Conservation (phyloP, 1,139 yeast species). For the Saccharomycopsis crataegensis region DNA sequence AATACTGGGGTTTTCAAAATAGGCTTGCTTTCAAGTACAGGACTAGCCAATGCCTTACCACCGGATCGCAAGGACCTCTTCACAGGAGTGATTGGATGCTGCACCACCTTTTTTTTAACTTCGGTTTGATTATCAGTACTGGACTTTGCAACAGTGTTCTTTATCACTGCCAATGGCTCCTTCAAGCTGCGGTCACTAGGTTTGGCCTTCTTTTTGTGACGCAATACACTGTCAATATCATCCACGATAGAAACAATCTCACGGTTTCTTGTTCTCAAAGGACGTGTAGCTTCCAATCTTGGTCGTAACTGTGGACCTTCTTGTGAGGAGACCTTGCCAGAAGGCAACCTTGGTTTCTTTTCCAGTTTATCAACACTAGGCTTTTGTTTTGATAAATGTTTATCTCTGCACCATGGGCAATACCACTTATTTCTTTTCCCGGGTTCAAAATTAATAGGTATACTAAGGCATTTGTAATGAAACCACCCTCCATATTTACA, state of each 20-base stretch:
- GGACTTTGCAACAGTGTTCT: too few relatives aligned
- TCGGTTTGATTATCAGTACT: too few relatives aligned
- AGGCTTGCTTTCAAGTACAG: too few relatives aligned
- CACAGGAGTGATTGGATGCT: too few relatives aligned
- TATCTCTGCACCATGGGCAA: slow-evolving; percentile 12
- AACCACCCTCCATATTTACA: slow-evolving; percentile 18
- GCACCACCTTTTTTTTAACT: too few relatives aligned
- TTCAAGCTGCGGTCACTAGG: neutral
- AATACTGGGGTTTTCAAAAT: too few relatives aligned
- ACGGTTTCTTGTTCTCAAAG: too few relatives aligned
- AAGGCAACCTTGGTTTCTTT: too few relatives aligned
- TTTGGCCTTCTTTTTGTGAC: neutral
- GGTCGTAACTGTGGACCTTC: neutral
- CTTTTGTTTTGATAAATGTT: neutral
- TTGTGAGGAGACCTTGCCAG: neutral
- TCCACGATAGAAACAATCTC: neutral
- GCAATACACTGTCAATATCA: neutral
- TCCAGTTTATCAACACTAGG: neutral
- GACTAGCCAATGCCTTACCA: too few relatives aligned
- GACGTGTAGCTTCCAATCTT: too few relatives aligned
- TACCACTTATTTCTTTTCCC: slow-evolving; percentile 15
- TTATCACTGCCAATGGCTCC: neutral
- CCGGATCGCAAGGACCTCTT: too few relatives aligned
- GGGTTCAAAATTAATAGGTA: slow-evolving; percentile 8
- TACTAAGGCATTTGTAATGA: slow-evolving; percentile 18